Evolutionary conservation across 371 early-diverging fungal species (phyloP).

Genomic region (Mortierella sp.): DNA sequence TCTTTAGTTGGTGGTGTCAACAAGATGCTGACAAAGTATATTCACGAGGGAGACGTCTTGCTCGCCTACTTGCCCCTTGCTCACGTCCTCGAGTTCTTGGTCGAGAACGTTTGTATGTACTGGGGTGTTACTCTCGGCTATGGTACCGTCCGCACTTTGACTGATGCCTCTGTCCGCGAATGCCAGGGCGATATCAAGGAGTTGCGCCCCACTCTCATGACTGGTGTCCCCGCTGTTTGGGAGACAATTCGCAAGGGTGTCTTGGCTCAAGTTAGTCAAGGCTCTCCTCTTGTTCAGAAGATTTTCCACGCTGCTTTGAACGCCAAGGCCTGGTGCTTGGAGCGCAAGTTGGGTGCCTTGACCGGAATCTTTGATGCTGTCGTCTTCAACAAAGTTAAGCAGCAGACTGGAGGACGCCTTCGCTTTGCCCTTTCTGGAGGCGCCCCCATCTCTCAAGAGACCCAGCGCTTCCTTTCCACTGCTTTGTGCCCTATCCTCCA

Average conservation of each 20-base stretch:
- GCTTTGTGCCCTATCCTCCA: conserved; percentile 89
- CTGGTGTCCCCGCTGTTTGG: conserved; percentile 95
- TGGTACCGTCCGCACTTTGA: conserved; percentile 88
- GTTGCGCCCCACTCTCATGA: conserved; percentile 92
- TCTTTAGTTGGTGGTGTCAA: conserved; percentile 65
- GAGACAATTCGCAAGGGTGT: conserved; percentile 92
- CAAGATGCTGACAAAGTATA: conserved; percentile 57
- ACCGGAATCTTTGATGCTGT: conserved; percentile 81
- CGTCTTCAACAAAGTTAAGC: conserved; percentile 91
- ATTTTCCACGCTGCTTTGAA: conserved; percentile 80
- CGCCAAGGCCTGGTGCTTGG: conserved; percentile 80
- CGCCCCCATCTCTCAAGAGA: conserved; percentile 89
- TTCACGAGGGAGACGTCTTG: conserved; percentile 69
- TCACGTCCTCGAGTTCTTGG: conserved; percentile 91
- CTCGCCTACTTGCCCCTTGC: conserved; percentile 95
- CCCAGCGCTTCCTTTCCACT: conserved; percentile 87
- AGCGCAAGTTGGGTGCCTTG: conserved; percentile 27
- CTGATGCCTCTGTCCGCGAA: conserved; percentile 90
- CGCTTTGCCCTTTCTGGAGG: conserved; percentile 93
- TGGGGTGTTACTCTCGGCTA: conserved; percentile 91
- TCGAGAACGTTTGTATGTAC: conserved; percentile 80
- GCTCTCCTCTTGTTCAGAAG: conserved; percentile 70
- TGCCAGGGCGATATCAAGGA: conserved; percentile 95
- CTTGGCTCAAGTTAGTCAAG: conserved; percentile 70
- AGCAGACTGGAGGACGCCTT: conserved; percentile 94